Conservation (phyloP, 2,329 filamentous ascomycete genomes). For the Cladosporium sp. region DNA sequence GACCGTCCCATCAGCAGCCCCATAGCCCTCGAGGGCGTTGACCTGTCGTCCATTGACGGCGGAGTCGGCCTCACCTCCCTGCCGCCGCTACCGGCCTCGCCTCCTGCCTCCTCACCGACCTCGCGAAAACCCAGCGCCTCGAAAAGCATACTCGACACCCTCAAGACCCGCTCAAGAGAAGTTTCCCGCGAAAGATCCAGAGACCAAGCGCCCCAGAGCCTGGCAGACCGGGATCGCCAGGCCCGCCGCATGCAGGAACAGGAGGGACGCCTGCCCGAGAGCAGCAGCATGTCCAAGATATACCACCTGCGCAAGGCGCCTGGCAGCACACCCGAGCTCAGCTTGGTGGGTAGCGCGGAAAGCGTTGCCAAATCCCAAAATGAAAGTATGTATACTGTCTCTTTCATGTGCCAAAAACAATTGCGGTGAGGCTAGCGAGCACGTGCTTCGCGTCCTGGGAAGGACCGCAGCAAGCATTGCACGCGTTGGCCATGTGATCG, state of each 20-base stretch:
- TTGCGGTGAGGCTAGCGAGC: neutral
- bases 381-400: conserved; percentile 20
- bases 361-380: conserved; percentile 19
- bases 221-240: conserved; percentile 15
- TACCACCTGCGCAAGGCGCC: conserved; percentile 37
- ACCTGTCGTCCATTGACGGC: conserved; percentile 32
- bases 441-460: neutral
- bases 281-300: conserved; percentile 31
- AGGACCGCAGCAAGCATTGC: neutral
- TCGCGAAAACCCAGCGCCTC: conserved; percentile 20
- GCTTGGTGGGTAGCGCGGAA: conserved; percentile 28
- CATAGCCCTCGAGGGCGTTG: conserved; percentile 30
- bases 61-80: conserved; percentile 21
- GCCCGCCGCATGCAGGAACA: conserved; percentile 23
- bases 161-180: conserved; percentile 20
- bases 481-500: conserved; percentile 8
- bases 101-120: conserved; percentile 26
- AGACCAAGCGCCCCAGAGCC: neutral
- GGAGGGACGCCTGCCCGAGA: conserved; percentile 25
- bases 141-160: conserved; percentile 23
- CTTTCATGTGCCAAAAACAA: neutral
- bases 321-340: conserved; percentile 45
- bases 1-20: conserved; percentile 27
- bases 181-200: conserved; percentile 1
- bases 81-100: conserved; percentile 23